Percentiles rank a stretch among this genome's conserved stretches.
These are phyloP conservation scores for Hymenoscyphus occultus DNA, from an alignment of 2,329 filamentous ascomycete genomes.

Conservation along the genomic window DNA sequence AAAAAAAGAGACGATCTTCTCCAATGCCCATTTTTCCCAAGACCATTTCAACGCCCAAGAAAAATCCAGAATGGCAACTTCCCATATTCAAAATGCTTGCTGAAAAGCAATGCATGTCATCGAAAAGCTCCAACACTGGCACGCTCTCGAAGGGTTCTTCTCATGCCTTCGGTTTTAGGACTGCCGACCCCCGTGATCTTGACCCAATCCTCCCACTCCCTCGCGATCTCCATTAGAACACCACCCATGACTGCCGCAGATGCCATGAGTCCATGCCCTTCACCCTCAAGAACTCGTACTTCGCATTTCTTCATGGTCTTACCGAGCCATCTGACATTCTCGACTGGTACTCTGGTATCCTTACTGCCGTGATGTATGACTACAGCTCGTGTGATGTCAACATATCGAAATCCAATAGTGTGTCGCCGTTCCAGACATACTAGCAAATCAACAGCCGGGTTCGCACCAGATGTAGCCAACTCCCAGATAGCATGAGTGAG, in stretches of 20 bases:
- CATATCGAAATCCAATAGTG: constrained; percentile 92
- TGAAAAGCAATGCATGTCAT: constrained; percentile 16
- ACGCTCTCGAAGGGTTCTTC: constrained; percentile 32
- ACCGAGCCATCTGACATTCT: constrained; percentile 92
- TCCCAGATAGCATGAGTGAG: constrained; percentile 95
- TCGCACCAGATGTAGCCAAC: constrained; percentile 83
- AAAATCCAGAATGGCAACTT: not conserved
- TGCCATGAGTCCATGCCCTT: constrained; percentile 95
- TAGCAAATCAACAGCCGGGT: constrained; percentile 88
- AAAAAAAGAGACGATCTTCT: not conserved
- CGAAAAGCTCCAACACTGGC: constrained; percentile 34
- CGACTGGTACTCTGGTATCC: constrained; percentile 87
- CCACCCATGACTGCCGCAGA: constrained; percentile 89
- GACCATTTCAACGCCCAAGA: not conserved
- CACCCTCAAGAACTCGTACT: constrained; percentile 82
- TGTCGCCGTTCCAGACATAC: constrained; percentile 90
- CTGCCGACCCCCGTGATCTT: constrained; percentile 49
- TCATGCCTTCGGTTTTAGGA: constrained; percentile 29
- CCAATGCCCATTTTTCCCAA: constrained; percentile 1
- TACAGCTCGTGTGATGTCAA: constrained; percentile 87
- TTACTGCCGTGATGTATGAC: constrained; percentile 92
- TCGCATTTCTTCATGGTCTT: constrained; percentile 93
- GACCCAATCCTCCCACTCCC: constrained; percentile 90
- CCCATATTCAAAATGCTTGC: not conserved
- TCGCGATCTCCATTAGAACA: constrained; percentile 90